Evolutionary conservation across 352 stramenopile genomes (phyloP), one percentile per base, ranked within the genome.

Genomic region (Peronosclerospora sorghi): DNA sequence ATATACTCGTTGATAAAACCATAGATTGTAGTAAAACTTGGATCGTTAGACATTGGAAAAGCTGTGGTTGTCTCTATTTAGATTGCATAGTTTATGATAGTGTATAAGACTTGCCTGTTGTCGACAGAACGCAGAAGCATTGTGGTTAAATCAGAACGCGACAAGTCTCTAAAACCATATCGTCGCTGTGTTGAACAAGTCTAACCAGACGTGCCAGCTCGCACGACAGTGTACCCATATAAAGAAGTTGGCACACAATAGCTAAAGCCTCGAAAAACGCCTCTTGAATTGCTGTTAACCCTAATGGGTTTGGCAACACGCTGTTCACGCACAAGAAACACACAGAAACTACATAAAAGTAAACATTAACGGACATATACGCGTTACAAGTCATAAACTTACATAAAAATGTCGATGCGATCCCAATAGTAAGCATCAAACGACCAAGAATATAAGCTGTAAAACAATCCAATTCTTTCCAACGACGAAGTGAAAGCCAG

Each of bases 211-310:
- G 54, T 9, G 73, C 58, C 15, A 88, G 49, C 45, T 93, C 80
- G 36, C 75, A 83, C 3, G 73, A 85, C 0, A 87, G 47, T 37
- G 80, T 93, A 9, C 80, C 80, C 72, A 93, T 88, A 62, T 84
- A 93, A 14, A 93, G 52, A n/a, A 93, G 61, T 45, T 93, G 80
- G 30, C 75, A 93, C 12, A 90, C 60, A 51, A 93, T 90, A 2
- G 80, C 77, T 35, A 86, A 65, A 2, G 79, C 73, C 45, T 93
- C 80, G 30, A 88, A 82, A 48, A 89, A 81, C 2, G 80, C 80
- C 29, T 93, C 80, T 45, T 90, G 73, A 0, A 80, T 61, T 21
- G 76, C 76, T 19, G 80, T 89, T 43, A 93, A 83, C 2, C 74
- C 76, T 17, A 90, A 39, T 0, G 79, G 78, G 21, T 93, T 93